Percentiles rank a stretch among this genome's conserved stretches.
Conservation (phyloP, 2,329 filamentous ascomycete genomes). For the Harringtonia lauricola region DNA sequence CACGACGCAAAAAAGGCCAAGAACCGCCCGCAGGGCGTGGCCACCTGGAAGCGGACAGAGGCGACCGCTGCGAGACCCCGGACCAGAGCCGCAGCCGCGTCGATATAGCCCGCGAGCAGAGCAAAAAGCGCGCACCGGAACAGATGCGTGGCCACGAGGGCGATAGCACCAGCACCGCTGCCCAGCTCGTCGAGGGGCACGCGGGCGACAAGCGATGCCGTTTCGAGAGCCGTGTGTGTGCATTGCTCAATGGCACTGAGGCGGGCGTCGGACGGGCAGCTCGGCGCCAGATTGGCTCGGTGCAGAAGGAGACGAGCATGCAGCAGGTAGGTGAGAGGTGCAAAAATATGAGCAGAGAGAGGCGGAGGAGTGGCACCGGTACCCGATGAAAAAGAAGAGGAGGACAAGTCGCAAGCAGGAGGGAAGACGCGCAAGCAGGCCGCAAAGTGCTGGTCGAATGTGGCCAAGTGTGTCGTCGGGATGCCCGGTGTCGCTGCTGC, state of each 20-base stretch:
- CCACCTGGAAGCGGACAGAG: constrained; percentile 43
- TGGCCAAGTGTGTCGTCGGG: constrained; percentile 55
- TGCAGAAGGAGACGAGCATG: constrained; percentile 78
- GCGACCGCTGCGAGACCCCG: constrained; percentile 62
- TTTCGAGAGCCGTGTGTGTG: constrained; percentile 63
- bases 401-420: constrained; percentile 46
- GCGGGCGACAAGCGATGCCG: constrained; percentile 63
- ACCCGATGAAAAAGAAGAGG: background rate
- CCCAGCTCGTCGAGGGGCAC: constrained; percentile 28
- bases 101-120: constrained; percentile 61
- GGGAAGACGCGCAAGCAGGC: constrained; percentile 68
- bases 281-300: constrained; percentile 74
- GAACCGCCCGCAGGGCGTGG: constrained; percentile 62
- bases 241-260: constrained; percentile 68
- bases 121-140: constrained; percentile 81
- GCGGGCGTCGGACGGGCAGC: constrained; percentile 54
- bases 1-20: constrained; percentile 68
- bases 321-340: constrained; percentile 68
- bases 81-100: constrained; percentile 61
- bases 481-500: constrained; percentile 43
- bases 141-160: constrained; percentile 69
- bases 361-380: constrained; percentile 52
- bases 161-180: constrained; percentile 43
- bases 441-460: constrained; percentile 71
- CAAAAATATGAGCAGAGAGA: constrained; percentile 63